A percentile compares a stretch with the other conserved stretches of the same genome.
Conservation (phyloP, 1,139 yeast species). For the Taphrina wiesneri region DNA sequence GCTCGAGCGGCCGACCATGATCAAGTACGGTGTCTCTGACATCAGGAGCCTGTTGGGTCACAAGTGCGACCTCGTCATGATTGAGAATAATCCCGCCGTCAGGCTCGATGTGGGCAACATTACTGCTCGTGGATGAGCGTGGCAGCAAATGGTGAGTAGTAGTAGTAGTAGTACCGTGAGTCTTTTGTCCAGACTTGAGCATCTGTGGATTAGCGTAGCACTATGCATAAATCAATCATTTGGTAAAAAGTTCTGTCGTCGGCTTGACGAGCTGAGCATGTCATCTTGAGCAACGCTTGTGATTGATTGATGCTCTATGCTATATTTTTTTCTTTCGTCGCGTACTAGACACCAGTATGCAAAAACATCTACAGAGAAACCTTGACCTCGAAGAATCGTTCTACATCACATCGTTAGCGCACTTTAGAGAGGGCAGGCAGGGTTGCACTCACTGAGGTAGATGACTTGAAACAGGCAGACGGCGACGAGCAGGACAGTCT, state of each 20-base stretch:
- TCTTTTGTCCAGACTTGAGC: not conserved
- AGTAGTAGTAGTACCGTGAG: too few relatives aligned
- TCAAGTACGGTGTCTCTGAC: conserved; percentile 91
- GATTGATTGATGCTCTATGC: too few relatives aligned
- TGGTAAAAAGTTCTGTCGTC: too few relatives aligned
- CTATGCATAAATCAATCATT: not conserved
- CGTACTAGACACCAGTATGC: too few relatives aligned
- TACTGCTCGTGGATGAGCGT: conserved; percentile 19
- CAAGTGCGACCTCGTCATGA: conserved; percentile 87
- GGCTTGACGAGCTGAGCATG: too few relatives aligned
- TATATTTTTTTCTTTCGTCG: too few relatives aligned
- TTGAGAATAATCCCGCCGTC: conserved; percentile 96
- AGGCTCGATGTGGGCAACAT: conserved; percentile 67
- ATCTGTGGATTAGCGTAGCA: not conserved
- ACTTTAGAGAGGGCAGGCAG: not conserved
- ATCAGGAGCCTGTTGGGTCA: conserved; percentile 94
- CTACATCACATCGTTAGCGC: not conserved
- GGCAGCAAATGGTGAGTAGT: too few relatives aligned
- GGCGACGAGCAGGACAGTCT: conserved; percentile 76
- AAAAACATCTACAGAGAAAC: conserved; percentile 2
- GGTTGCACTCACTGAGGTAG: conserved; percentile 20
- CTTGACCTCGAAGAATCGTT: conserved; percentile 92
- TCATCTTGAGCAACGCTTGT: too few relatives aligned
- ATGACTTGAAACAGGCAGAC: conserved; percentile 85
- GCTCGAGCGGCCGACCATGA: conserved; percentile 98